Evolutionary conservation across 1,284 basidiomycete species (phyloP), one percentile per base, ranked within the genome.

Genomic region (Volvariella volvacea): DNA sequence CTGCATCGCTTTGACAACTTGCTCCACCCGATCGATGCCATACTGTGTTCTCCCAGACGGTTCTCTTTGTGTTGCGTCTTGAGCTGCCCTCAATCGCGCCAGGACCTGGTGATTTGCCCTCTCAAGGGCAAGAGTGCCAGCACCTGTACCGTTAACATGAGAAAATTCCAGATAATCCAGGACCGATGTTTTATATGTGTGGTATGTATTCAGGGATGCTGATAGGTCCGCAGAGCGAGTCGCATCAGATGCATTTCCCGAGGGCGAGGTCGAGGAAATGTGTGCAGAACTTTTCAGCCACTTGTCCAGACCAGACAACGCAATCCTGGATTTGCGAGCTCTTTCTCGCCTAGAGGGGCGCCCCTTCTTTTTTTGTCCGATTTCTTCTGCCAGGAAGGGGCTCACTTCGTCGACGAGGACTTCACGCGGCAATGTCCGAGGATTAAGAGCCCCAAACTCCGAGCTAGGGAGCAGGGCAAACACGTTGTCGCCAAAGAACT

Each of bases 311-410:
- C 64, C 62, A 2, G 62, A 63, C 1, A 82, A 53, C 0, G 76
- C 73, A 1, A 70, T 64, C 50, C 73, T 74, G 3, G 74, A 71
- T 57, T 70, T 78, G 52, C 72, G 74, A 8, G 61, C 62, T 54
- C 73, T 78, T 41, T 83, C 82, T 3, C 75, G 69, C 53, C 70
- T 80, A 4, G 81, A 74, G 0, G 82, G 83, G 0, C 85, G 71
- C 3, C 86, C 85, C 55, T 73, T 80, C 57, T 82, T 79, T 59
- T 76, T 80, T 14, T 63, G 56, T 16, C 50, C 39, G 53, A 49
- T 51, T 12, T 31, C 52, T 45, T 33, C 49, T 16, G 34, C 44
- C 41, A 47, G 21, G 32, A 54, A 48, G 0, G 40, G 39, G 21
- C 48, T 49, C 14, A 55, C 63, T 33, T 71, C 70, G 41, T 69